These are phyloP conservation scores for Rosellinia necatrix DNA, from an alignment of 2,329 filamentous ascomycete species.

Conservation along the genomic window DNA sequence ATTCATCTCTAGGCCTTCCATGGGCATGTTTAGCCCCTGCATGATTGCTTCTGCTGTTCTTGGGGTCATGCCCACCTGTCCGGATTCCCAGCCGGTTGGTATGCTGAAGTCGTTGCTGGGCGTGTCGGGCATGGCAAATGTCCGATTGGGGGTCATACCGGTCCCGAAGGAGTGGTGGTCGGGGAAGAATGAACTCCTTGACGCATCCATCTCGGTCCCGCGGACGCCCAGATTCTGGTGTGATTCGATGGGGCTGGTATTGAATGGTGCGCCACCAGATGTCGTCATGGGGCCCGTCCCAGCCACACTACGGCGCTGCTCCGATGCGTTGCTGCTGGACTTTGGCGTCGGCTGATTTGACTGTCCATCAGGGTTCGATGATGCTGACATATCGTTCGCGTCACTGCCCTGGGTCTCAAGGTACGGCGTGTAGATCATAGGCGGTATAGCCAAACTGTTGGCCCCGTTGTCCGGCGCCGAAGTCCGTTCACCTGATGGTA, in stretches of 20 bases:
- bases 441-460: conserved; percentile 13
- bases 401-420: conserved; percentile 49
- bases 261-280: conserved; percentile 53
- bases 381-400: conserved; percentile 53
- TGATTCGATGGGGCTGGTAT: conserved; percentile 55
- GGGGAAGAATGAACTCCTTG: conserved; percentile 47
- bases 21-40: conserved; percentile 57
- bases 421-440: conserved; percentile 41
- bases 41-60: conserved; percentile 60
- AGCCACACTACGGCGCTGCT: conserved; percentile 42
- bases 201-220: conserved; percentile 43
- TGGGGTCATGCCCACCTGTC: conserved; percentile 55
- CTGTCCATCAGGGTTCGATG: conserved; percentile 52
- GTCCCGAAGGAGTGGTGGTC: conserved; percentile 49
- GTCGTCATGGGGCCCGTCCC: conserved; percentile 41
- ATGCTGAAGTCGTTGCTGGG: conserved; percentile 49
- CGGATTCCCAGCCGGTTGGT: conserved; percentile 50
- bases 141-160: conserved; percentile 42
- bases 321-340: conserved; percentile 56
- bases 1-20: conserved; percentile 63
- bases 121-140: conserved; percentile 45
- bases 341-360: conserved; percentile 65
- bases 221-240: conserved; percentile 47
- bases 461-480: conserved; percentile 26
- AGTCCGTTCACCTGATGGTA: conserved; percentile 40